These are phyloP conservation scores for Hymenoscyphus salicellus DNA, from an alignment of 2,329 filamentous ascomycete genomes.

Conservation along the genomic window DNA sequence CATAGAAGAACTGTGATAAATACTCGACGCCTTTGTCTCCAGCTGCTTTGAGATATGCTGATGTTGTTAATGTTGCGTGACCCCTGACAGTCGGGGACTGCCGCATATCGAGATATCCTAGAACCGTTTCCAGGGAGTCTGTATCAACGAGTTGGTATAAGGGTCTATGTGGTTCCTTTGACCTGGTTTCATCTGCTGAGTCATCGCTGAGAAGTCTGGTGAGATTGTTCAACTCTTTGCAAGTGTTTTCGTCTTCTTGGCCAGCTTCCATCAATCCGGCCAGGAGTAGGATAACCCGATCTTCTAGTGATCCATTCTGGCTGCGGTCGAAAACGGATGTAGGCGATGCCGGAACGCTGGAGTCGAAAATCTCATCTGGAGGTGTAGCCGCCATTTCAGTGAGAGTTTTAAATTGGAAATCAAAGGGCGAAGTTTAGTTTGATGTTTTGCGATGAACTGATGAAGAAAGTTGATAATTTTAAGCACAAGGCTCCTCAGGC, in stretches of 20 bases:
- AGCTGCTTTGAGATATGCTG: constrained; percentile 78
- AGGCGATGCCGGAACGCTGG: constrained; percentile 18
- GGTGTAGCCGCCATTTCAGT: constrained; percentile 11
- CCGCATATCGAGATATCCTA: constrained; percentile 83
- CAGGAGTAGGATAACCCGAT: constrained; percentile 52
- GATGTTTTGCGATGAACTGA: neutral
- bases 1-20: constrained; percentile 71
- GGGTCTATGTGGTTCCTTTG: constrained; percentile 36
- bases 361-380: constrained; percentile 19
- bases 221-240: constrained; percentile 54
- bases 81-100: constrained; percentile 70
- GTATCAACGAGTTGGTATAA: constrained; percentile 59
- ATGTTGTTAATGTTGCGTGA: constrained; percentile 77
- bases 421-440: neutral
- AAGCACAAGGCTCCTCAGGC: neutral
- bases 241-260: constrained; percentile 73
- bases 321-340: constrained; percentile 13
- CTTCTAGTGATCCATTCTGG: constrained; percentile 31
- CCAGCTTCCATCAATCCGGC: constrained; percentile 89
- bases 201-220: constrained; percentile 59
- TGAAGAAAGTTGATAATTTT: neutral
- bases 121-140: constrained; percentile 77
- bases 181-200: constrained; percentile 25
- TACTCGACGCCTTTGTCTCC: constrained; percentile 67
- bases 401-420: neutral